Percentiles rank a stretch among this genome's conserved stretches.
Evolutionary conservation across 148 eudicot genomes (phyloP).

Genomic region (Rhododendron molle): DNA sequence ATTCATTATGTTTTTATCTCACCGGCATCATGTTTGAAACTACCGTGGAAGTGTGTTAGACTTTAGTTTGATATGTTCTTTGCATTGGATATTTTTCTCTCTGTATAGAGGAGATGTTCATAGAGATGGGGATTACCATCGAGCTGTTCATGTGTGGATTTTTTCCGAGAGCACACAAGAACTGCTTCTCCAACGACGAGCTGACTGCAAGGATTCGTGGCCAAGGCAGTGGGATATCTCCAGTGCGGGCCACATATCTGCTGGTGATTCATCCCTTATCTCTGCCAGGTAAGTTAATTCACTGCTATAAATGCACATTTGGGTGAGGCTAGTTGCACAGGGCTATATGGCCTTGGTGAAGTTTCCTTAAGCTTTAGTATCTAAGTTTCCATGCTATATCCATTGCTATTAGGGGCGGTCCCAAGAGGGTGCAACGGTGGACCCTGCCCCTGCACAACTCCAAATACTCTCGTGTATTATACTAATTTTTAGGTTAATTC

Average conservation of each 20-base stretch:
- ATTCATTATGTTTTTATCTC: neutral
- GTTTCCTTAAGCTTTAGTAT: neutral
- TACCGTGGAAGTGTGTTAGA: neutral
- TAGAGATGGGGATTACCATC: slow-evolving; percentile 93
- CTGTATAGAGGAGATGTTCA: slow-evolving; percentile 63
- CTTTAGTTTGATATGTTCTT: neutral
- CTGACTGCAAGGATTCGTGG: slow-evolving; percentile 94
- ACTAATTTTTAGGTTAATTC: neutral
- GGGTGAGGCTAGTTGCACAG: neutral
- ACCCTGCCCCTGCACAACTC: neutral
- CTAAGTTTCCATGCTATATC: neutral
- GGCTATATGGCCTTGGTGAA: neutral
- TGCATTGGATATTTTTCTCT: neutral
- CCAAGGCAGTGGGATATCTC: slow-evolving; percentile 92
- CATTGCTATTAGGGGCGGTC: neutral
- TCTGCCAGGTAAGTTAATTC: slow-evolving; percentile 56
- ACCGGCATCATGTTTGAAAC: neutral
- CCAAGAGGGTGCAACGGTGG: neutral
- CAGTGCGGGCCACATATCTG: slow-evolving; percentile 97
- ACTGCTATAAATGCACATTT: neutral
- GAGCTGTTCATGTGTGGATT: slow-evolving; percentile 95
- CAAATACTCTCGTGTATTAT: neutral
- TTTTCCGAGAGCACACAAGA: slow-evolving; percentile 86
- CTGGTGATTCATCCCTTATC: slow-evolving; percentile 87
- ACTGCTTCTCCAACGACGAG: slow-evolving; percentile 72